These are phyloP conservation scores for Moesziomyces aphidis DNA, from an alignment of 1,284 basidiomycete species.

Conservation along the genomic window DNA sequence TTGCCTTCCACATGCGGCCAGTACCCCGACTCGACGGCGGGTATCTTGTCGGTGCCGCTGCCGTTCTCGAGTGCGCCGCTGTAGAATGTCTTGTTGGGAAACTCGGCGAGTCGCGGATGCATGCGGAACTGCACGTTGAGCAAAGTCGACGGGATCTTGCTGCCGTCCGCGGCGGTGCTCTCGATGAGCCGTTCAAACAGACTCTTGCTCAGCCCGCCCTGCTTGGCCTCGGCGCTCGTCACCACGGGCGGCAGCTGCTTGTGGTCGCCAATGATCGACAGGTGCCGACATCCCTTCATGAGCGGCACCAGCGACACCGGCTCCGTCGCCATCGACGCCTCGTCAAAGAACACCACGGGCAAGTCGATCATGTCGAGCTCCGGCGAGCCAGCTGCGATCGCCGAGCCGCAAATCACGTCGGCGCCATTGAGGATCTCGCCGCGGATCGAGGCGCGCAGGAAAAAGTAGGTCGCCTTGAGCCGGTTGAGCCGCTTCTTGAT, in stretches of 20 bases:
- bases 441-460: conserved; percentile 64
- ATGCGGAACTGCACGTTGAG: conserved; percentile 93
- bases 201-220: conserved; percentile 80
- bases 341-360: conserved; percentile 92
- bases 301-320: conserved; percentile 72
- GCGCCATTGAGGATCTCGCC: conserved; percentile 66
- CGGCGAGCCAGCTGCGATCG: conserved; percentile 51
- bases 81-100: conserved; percentile 88
- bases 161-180: conserved; percentile 4
- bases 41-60: conserved; percentile 64
- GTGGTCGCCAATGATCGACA: conserved; percentile 92
- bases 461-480: conserved; percentile 54
- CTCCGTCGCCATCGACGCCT: conserved; percentile 95
- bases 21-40: conserved; percentile 49
- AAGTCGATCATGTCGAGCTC: conserved; percentile 77
- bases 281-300: conserved; percentile 75
- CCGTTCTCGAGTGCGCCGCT: conserved; percentile 78
- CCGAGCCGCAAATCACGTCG: conserved; percentile 69
- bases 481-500: conserved; percentile 52
- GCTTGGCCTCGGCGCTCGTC: conserved; percentile 70
- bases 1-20: conserved; percentile 3
- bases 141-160: conserved; percentile 71
- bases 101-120: conserved; percentile 88
- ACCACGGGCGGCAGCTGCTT: conserved; percentile 95
- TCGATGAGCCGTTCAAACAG: conserved; percentile 87